These are phyloP conservation scores for Coemansia sp. DNA, from an alignment of 192 early-diverging fungal genomes.

Conservation along the genomic window DNA sequence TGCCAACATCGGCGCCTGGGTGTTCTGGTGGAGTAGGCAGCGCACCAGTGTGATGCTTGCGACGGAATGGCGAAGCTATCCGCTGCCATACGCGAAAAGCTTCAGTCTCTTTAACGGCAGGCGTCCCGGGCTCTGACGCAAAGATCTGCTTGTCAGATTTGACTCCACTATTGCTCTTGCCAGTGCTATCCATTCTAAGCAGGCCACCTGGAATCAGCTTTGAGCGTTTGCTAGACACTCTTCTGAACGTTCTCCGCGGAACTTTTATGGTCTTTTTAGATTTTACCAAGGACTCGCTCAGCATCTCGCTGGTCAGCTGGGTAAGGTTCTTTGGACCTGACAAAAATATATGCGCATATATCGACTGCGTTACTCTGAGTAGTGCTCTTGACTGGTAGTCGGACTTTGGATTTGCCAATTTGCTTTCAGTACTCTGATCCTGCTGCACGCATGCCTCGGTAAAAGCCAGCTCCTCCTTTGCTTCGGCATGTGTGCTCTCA, in stretches of 20 bases:
- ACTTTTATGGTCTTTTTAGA: slow-evolving; percentile 4
- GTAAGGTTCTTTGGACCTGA: slow-evolving; percentile 22
- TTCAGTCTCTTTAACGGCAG: not conserved
- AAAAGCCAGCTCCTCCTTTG: slow-evolving; percentile 13
- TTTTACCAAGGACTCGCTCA: slow-evolving; percentile 7
- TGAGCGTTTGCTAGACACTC: not conserved
- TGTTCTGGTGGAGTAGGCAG: not conserved
- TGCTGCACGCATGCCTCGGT: slow-evolving; percentile 13
- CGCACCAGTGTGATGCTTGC: not conserved
- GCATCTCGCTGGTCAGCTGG: slow-evolving; percentile 9
- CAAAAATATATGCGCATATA: slow-evolving; percentile 20
- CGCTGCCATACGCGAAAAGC: slow-evolving; percentile 7
- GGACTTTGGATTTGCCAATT: not conserved
- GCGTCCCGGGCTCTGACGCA: not conserved
- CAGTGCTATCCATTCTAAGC: not conserved
- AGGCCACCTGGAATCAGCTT: not conserved
- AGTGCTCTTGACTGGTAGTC: slow-evolving; percentile 14
- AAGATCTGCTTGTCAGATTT: not conserved
- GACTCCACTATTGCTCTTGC: not conserved
- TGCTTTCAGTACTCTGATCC: slow-evolving; percentile 3
- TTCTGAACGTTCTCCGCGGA: slow-evolving; percentile 21
- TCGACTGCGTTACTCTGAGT: slow-evolving; percentile 13
- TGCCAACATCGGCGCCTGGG: not conserved
- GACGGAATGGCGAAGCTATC: slow-evolving; percentile 12
- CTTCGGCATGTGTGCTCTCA: slow-evolving; percentile 6